Percentiles rank a stretch among this genome's conserved stretches.
phyloP scores from a whole-genome alignment of 2,329 filamentous ascomycete genomes.

The Curvularia lunata region DNA sequence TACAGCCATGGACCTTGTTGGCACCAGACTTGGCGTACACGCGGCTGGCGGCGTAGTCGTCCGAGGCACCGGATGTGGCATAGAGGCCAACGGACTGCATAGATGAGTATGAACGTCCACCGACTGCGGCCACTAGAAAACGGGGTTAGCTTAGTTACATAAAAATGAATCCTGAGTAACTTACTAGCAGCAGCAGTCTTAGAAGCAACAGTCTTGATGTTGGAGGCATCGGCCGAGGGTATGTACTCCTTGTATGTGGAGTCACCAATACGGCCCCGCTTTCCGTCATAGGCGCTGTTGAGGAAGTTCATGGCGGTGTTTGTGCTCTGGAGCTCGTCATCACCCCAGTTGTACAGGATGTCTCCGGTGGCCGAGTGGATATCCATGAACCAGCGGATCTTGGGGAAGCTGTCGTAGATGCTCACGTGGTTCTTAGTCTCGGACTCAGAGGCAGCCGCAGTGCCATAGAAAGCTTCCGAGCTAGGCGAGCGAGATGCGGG shows the following conservation, averaged over 20 bases:
- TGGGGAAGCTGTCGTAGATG: constrained; percentile 58
- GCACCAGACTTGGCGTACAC: constrained; percentile 42
- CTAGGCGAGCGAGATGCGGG: constrained; percentile 54
- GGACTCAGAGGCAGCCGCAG: constrained; percentile 60
- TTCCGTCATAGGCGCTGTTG: constrained; percentile 60
- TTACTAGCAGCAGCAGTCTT: constrained; percentile 40
- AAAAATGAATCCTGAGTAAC: not conserved
- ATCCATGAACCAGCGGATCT: constrained; percentile 64
- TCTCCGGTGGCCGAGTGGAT: constrained; percentile 62
- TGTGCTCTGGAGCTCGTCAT: constrained; percentile 59
- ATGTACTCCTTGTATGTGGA: constrained; percentile 61
- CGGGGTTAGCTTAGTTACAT: not conserved
- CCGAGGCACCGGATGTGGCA: constrained; percentile 47
- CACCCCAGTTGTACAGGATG: constrained; percentile 64
- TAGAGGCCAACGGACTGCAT: constrained; percentile 49
- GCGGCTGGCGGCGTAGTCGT: constrained; percentile 51
- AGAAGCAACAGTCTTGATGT: constrained; percentile 43
- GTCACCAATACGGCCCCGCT: constrained; percentile 57
- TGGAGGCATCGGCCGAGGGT: constrained; percentile 42
- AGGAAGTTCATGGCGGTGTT: constrained; percentile 59
- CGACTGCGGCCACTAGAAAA: constrained; percentile 44
- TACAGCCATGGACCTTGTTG: constrained; percentile 52
- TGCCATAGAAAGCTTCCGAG: constrained; percentile 60
- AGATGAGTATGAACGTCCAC: constrained; percentile 43
- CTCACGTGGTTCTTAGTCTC: constrained; percentile 63